These are phyloP conservation scores for Emergomyces pasteurianus DNA, from an alignment of 2,329 filamentous ascomycete species.

Conservation along the genomic window DNA sequence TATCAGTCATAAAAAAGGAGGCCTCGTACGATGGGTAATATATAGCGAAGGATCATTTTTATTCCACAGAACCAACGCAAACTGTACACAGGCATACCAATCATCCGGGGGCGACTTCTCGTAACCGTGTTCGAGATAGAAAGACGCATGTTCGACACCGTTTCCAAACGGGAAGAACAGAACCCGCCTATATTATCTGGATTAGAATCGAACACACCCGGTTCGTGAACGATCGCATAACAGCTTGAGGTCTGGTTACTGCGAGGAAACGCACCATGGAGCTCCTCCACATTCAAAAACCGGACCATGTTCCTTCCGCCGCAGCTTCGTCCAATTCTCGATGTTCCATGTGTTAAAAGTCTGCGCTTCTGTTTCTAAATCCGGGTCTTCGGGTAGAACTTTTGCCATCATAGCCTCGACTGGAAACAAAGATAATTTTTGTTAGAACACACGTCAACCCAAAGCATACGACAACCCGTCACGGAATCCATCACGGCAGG, in stretches of 20 bases:
- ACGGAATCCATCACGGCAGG: not conserved
- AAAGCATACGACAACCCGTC: not conserved
- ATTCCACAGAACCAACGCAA: slow-evolving; percentile 89
- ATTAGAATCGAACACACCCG: slow-evolving; percentile 14
- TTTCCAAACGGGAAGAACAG: slow-evolving; percentile 94
- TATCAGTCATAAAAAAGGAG: not conserved
- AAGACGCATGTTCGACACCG: slow-evolving; percentile 82
- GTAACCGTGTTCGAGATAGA: slow-evolving; percentile 94
- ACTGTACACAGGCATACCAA: slow-evolving; percentile 95
- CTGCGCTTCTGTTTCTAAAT: slow-evolving; percentile 70
- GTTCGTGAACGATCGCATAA: not conserved
- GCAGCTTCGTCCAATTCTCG: slow-evolving; percentile 63
- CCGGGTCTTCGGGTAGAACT: slow-evolving; percentile 63
- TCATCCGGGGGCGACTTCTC: slow-evolving; percentile 67
- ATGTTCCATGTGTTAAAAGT: slow-evolving; percentile 76
- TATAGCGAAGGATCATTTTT: slow-evolving; percentile 80
- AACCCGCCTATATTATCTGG: slow-evolving; percentile 56
- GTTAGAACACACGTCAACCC: not conserved
- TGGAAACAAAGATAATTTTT: slow-evolving; percentile 23
- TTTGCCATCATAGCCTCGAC: slow-evolving; percentile 76
- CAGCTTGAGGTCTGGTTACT: not conserved
- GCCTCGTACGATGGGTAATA: slow-evolving; percentile 52
- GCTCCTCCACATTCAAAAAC: slow-evolving; percentile 73
- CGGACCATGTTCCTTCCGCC: slow-evolving; percentile 77
- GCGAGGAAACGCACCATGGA: slow-evolving; percentile 57